phyloP scores from a whole-genome alignment of 164 flowering plant species.

The Vitis rotundifolia region DNA sequence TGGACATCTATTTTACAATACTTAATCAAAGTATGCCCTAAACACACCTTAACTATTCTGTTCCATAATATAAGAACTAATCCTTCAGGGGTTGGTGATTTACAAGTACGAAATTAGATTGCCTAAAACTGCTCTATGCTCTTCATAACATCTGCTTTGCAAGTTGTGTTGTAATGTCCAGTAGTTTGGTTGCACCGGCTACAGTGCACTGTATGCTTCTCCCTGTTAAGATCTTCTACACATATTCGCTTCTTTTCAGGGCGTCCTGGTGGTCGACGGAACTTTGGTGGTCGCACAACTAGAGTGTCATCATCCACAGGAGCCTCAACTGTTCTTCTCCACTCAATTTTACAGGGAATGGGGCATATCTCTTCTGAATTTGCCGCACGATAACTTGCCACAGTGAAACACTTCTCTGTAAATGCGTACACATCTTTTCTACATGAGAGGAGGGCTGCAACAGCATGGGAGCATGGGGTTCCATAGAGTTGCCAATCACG shows the following conservation, averaged over 20 bases:
- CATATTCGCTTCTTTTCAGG: conserved; percentile 79
- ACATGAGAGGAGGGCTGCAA: conserved; percentile 72
- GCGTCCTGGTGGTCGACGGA: conserved; percentile 79
- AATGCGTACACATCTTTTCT: conserved; percentile 59
- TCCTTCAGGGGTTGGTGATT: not conserved
- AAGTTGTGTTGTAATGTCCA: conserved; percentile 89
- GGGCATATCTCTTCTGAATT: conserved; percentile 59
- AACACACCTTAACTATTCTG: not conserved
- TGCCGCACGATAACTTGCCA: conserved; percentile 47
- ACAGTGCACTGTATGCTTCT: conserved; percentile 81
- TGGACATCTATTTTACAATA: conserved; percentile 21
- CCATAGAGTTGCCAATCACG: conserved; percentile 85
- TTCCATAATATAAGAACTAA: conserved; percentile 6
- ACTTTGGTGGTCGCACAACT: conserved; percentile 74
- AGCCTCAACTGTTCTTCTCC: conserved; percentile 44
- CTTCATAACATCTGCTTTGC: conserved; percentile 55
- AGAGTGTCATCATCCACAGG: conserved; percentile 32
- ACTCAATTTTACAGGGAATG: conserved; percentile 49
- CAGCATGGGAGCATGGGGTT: conserved; percentile 82
- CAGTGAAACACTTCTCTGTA: conserved; percentile 59
- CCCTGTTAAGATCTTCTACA: conserved; percentile 60
- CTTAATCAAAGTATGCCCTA: conserved; percentile 10
- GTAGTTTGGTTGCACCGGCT: conserved; percentile 84
- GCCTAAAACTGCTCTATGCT: conserved; percentile 49
- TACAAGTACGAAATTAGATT: conserved; percentile 18